A percentile compares a stretch with the other conserved stretches of the same genome.
Evolutionary conservation across 2,329 filamentous ascomycete genomes (phyloP).

Genomic region (Pseudopyrenochaeta lycopersici): DNA sequence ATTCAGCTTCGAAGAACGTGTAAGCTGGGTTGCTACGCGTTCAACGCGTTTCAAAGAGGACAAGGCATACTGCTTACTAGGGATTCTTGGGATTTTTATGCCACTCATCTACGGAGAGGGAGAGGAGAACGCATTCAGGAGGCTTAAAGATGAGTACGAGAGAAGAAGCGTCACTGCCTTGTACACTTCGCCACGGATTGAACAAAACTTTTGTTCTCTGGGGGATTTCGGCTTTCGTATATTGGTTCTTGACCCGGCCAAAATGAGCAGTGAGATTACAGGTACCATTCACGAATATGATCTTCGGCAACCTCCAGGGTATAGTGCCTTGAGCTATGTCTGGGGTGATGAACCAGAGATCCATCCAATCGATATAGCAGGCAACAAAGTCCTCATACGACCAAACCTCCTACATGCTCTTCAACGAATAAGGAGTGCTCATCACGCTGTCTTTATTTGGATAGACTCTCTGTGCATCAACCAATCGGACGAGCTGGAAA

Average conservation of each 20-base stretch:
- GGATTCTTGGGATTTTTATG: slow-evolving; percentile 30
- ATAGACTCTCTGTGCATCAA: not conserved
- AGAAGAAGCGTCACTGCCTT: no score
- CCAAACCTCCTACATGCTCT: not conserved
- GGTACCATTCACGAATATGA: no score
- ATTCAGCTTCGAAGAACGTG: slow-evolving; percentile 25
- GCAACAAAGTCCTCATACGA: not conserved
- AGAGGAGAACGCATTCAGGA: no score
- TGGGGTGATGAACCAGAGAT: not conserved
- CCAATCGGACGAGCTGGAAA: not conserved
- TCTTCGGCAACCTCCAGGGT: no score
- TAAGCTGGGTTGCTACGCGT: slow-evolving; percentile 32
- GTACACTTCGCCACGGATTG: no score
- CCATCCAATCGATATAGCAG: not conserved
- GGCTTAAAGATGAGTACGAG: no score
- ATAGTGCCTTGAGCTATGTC: not conserved
- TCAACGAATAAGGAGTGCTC: not conserved
- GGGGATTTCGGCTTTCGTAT: no score
- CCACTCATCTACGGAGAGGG: no score
- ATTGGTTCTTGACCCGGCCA: no score
- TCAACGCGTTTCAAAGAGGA: slow-evolving; percentile 31
- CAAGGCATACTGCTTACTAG: slow-evolving; percentile 31
- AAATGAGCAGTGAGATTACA: no score
- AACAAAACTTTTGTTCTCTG: no score
- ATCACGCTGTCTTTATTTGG: not conserved